Evolutionary conservation across 176 grass and related monocot species (phyloP), one percentile per base, ranked within the genome.

Genomic region (Cenchrus fungigraminus): DNA sequence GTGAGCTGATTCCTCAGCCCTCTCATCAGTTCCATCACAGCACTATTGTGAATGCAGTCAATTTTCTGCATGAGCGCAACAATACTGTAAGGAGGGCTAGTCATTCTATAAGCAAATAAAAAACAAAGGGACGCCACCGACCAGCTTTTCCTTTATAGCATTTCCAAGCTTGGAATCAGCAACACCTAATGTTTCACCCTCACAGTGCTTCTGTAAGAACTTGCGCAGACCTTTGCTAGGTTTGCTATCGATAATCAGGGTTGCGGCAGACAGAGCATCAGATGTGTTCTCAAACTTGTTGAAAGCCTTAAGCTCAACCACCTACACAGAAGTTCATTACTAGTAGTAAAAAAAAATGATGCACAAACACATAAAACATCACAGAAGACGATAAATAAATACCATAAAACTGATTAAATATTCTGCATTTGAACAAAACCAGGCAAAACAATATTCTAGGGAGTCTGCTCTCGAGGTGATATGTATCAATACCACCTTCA

Each of bases 261-360:
- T 98, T 2, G 91, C 87, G 0, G 93, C 89, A 28, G 91, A 90
- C 71, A 99, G 87, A 73, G 97, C 94, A 52, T 99, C 97, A 4
- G 94, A 94, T 6, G 94, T 97, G 51, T 97, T 99, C 87, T 99
- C 92, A 51, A 99, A 99, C 82, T 99, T 99, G 81, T 76, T 94
- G 71, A 99, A 99, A 79, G 94, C 91, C 93, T 99, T 89, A 29
- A 99, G 86, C 84, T 99, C 91, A 40, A 99, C 97, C 50, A 99
- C 94, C 97, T 99, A 53, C 52, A 79, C 22, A 40, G 52, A 68
- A 43, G 12, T 61, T 22, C 11, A 68, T 29, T 9, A 75, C 12
- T 50, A 14, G 40, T 4, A 55, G 65, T 86, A 83, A 46, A 46
- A 46, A 8, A 46, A 46, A 1, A 46, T 8, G 31, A 46, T 46